Evolutionary conservation across 2,329 filamentous ascomycete species (phyloP).

Genomic region (Canariomyces notabilis): DNA sequence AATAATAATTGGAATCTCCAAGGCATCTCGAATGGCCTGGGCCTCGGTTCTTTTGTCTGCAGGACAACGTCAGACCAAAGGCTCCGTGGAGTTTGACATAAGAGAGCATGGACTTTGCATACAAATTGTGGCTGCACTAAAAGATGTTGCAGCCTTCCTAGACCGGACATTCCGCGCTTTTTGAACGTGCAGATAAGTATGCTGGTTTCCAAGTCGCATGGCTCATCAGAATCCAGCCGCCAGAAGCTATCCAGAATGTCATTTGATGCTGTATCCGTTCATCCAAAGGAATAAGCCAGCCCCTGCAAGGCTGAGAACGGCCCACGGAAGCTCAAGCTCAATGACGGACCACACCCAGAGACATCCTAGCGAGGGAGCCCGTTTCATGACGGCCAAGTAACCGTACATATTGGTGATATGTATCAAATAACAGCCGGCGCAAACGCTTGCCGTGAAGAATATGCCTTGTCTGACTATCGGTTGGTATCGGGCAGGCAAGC

Average conservation of each 20-base stretch:
- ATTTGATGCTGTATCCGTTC: conserved; percentile 46
- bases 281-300: conserved; percentile 43
- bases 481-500: conserved; percentile 44
- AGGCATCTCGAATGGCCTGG: too few relatives aligned
- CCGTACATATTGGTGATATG: conserved; percentile 72
- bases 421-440: conserved; percentile 72
- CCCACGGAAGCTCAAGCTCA: conserved; percentile 70
- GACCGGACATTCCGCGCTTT: too few relatives aligned
- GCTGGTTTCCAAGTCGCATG: neutral
- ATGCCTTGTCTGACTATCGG: conserved; percentile 49
- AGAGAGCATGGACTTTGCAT: too few relatives aligned
- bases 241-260: neutral
- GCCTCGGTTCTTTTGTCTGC: too few relatives aligned
- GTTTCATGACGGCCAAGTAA: conserved; percentile 89
- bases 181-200: too few relatives aligned
- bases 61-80: too few relatives aligned
- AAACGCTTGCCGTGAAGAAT: conserved; percentile 59
- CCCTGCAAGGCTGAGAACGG: conserved; percentile 49
- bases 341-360: conserved; percentile 92
- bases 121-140: too few relatives aligned
- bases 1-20: too few relatives aligned
- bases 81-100: too few relatives aligned
- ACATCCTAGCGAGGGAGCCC: conserved; percentile 79
- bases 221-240: neutral
- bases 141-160: too few relatives aligned